phyloP scores from a whole-genome alignment of 768 basidiomycete genomes.

The Chalciporus piperatus region DNA sequence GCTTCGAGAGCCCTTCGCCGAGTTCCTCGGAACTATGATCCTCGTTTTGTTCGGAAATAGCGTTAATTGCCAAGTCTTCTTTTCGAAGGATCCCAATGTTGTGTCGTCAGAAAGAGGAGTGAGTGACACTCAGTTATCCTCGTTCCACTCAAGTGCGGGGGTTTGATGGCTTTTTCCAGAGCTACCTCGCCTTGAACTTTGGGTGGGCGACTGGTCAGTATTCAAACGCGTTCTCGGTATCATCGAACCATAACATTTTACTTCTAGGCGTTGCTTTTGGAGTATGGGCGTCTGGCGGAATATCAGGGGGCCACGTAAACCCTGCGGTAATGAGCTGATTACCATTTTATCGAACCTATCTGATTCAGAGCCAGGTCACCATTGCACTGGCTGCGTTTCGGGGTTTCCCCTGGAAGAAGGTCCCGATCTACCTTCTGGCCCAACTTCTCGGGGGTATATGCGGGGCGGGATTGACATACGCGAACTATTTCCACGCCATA shows the following conservation, averaged over 20 bases:
- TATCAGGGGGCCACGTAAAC: slow-evolving; percentile 70
- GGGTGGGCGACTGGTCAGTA: slow-evolving; percentile 22
- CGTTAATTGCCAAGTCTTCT: slow-evolving; percentile 51
- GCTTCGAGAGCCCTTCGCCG: slow-evolving; percentile 56
- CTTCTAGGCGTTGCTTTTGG: slow-evolving; percentile 51
- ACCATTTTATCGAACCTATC: neutral
- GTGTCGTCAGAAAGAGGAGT: slow-evolving; percentile 50
- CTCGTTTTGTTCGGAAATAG: slow-evolving; percentile 55
- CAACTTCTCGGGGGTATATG: slow-evolving; percentile 56
- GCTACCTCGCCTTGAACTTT: slow-evolving; percentile 18
- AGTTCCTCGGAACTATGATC: slow-evolving; percentile 55
- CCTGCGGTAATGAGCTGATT: slow-evolving; percentile 46
- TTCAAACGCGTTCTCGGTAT: neutral
- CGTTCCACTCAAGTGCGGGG: no score
- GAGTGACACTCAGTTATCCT: slow-evolving; percentile 16
- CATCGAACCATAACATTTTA: neutral
- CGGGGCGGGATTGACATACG: slow-evolving; percentile 53
- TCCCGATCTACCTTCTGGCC: slow-evolving; percentile 59
- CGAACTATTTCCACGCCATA: slow-evolving; percentile 61
- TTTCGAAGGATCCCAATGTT: slow-evolving; percentile 42
- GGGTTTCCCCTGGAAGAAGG: slow-evolving; percentile 74
- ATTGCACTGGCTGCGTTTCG: slow-evolving; percentile 62
- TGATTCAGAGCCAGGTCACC: slow-evolving; percentile 45
- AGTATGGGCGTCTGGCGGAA: slow-evolving; percentile 60
- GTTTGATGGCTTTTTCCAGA: slow-evolving; percentile 2